Evolutionary conservation across 2,329 filamentous ascomycete species (phyloP).

Genomic region (Talaromyces sp.): DNA sequence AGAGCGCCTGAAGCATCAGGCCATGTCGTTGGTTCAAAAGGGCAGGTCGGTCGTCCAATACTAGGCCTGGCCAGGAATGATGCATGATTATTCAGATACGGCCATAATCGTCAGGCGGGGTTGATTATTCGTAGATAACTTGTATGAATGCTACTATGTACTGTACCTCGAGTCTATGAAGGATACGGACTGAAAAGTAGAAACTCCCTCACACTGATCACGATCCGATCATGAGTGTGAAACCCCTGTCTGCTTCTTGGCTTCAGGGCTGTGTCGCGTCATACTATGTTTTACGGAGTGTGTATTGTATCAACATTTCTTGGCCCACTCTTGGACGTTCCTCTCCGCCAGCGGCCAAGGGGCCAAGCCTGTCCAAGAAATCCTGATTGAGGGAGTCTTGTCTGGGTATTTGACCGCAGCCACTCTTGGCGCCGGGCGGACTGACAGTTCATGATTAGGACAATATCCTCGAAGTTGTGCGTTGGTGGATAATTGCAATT

Average conservation of each 20-base stretch:
- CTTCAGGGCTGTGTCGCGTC: neutral
- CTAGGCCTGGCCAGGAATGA: neutral
- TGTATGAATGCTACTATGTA: too few species aligned
- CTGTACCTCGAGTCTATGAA: neutral
- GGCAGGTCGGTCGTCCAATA: constrained; percentile 1
- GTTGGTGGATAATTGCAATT: neutral
- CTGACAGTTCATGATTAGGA: neutral
- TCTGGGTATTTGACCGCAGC: neutral
- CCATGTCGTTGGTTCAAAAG: neutral
- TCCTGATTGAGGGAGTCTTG: neutral
- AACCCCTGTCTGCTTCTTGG: neutral
- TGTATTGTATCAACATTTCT: neutral
- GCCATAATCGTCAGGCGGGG: neutral
- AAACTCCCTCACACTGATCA: neutral
- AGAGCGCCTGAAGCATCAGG: constrained; percentile 6
- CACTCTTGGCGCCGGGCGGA: constrained; percentile 17
- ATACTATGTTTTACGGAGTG: neutral
- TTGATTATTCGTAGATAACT: neutral
- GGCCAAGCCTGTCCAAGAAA: constrained; percentile 18
- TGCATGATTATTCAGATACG: neutral
- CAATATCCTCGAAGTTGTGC: neutral
- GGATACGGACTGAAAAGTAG: neutral
- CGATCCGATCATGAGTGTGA: neutral
- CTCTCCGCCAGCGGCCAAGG: constrained; percentile 18
- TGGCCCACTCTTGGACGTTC: constrained; percentile 16